Conservation (phyloP, 306 rosid genomes). For the Myrica gale region DNA sequence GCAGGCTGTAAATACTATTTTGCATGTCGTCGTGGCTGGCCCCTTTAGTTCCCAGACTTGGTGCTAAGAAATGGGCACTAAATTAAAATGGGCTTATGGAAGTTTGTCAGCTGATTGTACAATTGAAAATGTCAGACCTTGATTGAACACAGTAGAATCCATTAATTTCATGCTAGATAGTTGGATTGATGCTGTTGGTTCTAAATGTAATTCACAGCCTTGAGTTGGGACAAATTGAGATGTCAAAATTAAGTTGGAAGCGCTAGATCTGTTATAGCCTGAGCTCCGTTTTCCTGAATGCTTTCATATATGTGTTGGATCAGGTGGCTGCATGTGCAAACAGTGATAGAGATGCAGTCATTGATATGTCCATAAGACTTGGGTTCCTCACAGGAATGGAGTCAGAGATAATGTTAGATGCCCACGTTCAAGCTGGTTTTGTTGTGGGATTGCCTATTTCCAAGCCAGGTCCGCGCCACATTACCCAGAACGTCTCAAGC, state of each 20-base stretch:
- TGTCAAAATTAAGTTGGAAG: neutral
- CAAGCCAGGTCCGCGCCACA: slow-evolving; percentile 50
- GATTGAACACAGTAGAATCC: slow-evolving; percentile 1
- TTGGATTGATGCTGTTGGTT: neutral
- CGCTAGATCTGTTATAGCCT: slow-evolving; percentile 3
- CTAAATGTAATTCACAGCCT: neutral
- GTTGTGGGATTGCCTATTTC: slow-evolving; percentile 92
- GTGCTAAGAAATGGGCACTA: neutral
- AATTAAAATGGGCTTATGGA: neutral
- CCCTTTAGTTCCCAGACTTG: neutral
- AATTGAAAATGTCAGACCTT: neutral
- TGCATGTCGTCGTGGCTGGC: neutral
- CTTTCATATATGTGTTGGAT: slow-evolving; percentile 20
- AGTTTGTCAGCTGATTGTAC: neutral
- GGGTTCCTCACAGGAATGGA: slow-evolving; percentile 88
- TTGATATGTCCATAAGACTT: slow-evolving; percentile 90
- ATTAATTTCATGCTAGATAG: neutral
- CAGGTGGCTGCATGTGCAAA: slow-evolving; percentile 90
- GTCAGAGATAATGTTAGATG: slow-evolving; percentile 85
- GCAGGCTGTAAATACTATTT: neutral
- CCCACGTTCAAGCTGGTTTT: slow-evolving; percentile 93
- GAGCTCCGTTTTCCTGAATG: slow-evolving; percentile 15
- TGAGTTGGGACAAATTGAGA: neutral
- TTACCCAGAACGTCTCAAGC: slow-evolving; percentile 70
- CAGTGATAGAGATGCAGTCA: slow-evolving; percentile 57